Evolutionary conservation across 768 basidiomycete species (phyloP).

Genomic region (Cubamyces sp.): DNA sequence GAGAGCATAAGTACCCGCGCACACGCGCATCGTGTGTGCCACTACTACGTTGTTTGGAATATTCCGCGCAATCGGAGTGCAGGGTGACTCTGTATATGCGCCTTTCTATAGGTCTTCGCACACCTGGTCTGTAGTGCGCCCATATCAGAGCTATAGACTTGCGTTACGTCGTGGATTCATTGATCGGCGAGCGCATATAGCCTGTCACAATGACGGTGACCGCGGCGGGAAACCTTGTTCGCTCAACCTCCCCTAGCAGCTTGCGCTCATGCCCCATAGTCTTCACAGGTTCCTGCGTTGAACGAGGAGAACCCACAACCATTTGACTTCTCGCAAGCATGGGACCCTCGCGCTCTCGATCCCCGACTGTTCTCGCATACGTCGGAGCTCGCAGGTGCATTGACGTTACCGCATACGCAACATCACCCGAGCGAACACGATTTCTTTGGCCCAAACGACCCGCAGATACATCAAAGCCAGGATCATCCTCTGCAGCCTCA

Average conservation of each 20-base stretch:
- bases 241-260: too few species aligned
- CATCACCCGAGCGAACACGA: slow-evolving; percentile 1
- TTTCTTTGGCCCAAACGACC: neutral
- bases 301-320: slow-evolving; percentile 7
- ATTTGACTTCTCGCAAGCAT: slow-evolving; percentile 20
- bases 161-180: neutral
- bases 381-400: slow-evolving; percentile 54
- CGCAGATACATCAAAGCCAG: neutral
- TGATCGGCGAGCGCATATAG: neutral
- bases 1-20: too few species aligned
- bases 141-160: neutral
- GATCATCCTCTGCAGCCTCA: neutral
- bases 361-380: slow-evolving; percentile 37
- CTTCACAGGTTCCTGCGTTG: neutral
- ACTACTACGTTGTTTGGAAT: too few species aligned
- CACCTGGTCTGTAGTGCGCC: too few species aligned
- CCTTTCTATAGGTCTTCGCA: too few species aligned
- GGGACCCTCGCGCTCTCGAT: slow-evolving; percentile 35
- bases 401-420: slow-evolving; percentile 40
- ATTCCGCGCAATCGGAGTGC: too few species aligned
- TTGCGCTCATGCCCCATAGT: neutral
- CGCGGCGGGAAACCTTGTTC: too few species aligned
- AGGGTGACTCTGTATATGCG: too few species aligned
- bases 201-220: too few species aligned
- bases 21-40: too few species aligned